Evolutionary conservation across 139 green algal species (phyloP).

Genomic region (Chlamydomonas eustigma): DNA sequence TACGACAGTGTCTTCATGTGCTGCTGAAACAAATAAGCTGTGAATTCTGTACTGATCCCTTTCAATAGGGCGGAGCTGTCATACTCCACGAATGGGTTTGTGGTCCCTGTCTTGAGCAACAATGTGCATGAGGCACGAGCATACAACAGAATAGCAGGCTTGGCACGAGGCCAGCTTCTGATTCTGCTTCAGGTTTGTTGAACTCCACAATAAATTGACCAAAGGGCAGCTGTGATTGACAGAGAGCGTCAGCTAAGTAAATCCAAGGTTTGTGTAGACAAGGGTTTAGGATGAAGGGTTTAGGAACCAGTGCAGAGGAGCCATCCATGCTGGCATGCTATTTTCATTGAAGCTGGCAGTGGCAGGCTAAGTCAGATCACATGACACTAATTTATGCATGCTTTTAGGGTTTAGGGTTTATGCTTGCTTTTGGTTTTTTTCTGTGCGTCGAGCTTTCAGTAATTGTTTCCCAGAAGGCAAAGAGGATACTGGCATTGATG

Average conservation of each 20-base stretch:
- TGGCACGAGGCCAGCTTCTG: conserved; percentile 25
- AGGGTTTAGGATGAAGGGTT: no score
- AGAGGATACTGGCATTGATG: no score
- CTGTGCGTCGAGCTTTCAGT: no score
- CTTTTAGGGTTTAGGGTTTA: no score
- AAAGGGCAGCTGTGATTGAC: neutral
- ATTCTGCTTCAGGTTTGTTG: conserved; percentile 27
- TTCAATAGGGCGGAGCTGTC: neutral
- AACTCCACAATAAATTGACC: no score
- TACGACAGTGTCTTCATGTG: no score
- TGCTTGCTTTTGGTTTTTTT: no score
- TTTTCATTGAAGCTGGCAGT: neutral
- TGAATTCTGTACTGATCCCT: no score
- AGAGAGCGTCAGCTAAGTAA: neutral
- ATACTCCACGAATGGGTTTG: conserved; percentile 15
- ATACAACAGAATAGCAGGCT: conserved; percentile 25
- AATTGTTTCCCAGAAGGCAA: no score
- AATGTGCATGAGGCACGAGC: conserved; percentile 31
- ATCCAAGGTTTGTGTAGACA: neutral
- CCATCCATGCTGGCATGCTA: neutral
- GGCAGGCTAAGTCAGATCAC: no score
- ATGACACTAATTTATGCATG: no score
- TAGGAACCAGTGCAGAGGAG: neutral
- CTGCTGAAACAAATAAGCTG: no score
- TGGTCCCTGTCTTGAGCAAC: conserved; percentile 23